Conservation (phyloP, 129 eudicot genomes). For the Dittrichia graveolens region DNA sequence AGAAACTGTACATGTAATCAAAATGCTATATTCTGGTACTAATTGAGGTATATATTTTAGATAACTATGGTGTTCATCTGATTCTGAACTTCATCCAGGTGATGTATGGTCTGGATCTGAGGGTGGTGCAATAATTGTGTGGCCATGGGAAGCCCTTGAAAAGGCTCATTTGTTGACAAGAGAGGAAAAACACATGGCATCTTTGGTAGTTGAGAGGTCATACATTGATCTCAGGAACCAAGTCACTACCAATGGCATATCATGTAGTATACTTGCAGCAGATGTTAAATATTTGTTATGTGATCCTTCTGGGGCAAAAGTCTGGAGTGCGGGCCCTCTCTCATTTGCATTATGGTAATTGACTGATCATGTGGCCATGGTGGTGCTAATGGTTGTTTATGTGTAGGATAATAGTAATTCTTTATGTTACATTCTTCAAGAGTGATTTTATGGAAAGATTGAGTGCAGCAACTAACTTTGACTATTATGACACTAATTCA, state of each 20-base stretch:
- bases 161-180: constrained; percentile 54
- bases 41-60: background rate
- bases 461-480: too few species aligned
- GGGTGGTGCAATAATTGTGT: constrained; percentile 74
- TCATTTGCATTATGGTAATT: constrained; percentile 90
- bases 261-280: constrained; percentile 70
- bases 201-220: constrained; percentile 62
- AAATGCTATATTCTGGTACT: constrained; percentile 15
- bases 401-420: background rate
- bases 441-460: too few species aligned
- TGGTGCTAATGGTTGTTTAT: background rate
- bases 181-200: constrained; percentile 77
- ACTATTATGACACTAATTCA: background rate
- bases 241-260: constrained; percentile 59
- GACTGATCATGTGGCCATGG: constrained; percentile 2
- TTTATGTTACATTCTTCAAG: too few species aligned
- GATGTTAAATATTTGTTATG: constrained; percentile 77
- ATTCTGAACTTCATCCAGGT: constrained; percentile 51
- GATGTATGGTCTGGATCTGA: constrained; percentile 99
- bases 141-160: constrained; percentile 96
- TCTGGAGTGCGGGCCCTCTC: constrained; percentile 83
- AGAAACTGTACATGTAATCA: background rate
- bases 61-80: constrained; percentile 26
- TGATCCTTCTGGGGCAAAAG: constrained; percentile 72
- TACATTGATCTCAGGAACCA: constrained; percentile 88